A percentile compares a stretch with the other conserved stretches of the same genome.
Evolutionary conservation across 106 monocot genomes (phyloP).

Genomic region (Dendrobium officinale): DNA sequence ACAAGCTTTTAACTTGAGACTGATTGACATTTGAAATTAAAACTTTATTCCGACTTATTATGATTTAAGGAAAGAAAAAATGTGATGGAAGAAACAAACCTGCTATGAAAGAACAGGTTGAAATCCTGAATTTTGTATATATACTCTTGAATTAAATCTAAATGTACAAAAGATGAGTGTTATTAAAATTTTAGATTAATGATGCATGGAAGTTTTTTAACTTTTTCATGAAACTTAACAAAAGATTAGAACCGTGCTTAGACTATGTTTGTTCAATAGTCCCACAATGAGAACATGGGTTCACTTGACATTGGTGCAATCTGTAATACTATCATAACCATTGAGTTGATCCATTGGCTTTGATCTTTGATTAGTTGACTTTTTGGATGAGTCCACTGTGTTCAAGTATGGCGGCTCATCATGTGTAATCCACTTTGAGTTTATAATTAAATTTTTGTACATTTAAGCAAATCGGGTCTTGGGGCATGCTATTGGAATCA

Average conservation of each 20-base stretch:
- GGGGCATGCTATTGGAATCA: no score
- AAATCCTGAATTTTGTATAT: background rate
- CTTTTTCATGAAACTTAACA: no score
- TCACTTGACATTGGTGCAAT: no score
- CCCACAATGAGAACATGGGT: no score
- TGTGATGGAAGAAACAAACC: background rate
- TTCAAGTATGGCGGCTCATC: no score
- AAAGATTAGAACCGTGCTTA: no score
- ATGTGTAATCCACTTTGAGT: no score
- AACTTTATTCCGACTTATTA: background rate
- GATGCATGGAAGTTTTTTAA: no score
- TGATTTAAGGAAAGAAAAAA: background rate
- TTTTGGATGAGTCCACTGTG: background rate
- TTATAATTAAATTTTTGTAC: no score
- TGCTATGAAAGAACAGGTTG: background rate
- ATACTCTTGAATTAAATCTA: background rate
- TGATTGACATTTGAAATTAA: background rate
- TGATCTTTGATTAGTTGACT: background rate
- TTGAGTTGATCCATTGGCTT: background rate
- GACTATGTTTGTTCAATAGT: no score
- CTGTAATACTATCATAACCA: background rate
- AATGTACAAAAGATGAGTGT: background rate
- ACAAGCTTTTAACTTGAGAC: background rate
- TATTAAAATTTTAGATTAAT: background rate
- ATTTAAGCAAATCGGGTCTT: no score